These are phyloP conservation scores for Meyerozyma carpophila DNA, from an alignment of 1,139 yeast species.

Conservation along the genomic window DNA sequence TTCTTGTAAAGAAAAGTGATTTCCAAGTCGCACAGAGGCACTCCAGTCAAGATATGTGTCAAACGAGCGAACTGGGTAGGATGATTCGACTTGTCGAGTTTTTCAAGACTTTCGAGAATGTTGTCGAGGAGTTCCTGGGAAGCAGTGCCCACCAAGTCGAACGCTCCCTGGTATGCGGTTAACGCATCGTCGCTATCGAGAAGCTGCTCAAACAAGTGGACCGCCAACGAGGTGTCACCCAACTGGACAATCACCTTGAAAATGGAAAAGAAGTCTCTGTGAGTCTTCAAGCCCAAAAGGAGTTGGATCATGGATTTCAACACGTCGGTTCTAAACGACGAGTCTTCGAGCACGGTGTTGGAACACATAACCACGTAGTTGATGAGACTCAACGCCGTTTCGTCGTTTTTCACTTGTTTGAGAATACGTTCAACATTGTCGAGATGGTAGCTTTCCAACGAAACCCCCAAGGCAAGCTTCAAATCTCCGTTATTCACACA, in stretches of 20 bases:
- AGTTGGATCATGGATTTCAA: slow-evolving; percentile 59
- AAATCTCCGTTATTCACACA: slow-evolving; percentile 69
- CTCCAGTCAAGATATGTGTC: slow-evolving; percentile 75
- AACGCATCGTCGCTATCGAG: slow-evolving; percentile 37
- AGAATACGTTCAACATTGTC: slow-evolving; percentile 73
- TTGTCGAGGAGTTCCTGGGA: slow-evolving; percentile 83
- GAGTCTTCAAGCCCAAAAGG: slow-evolving; percentile 51
- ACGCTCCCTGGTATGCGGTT: slow-evolving; percentile 89
- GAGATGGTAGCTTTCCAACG: slow-evolving; percentile 81
- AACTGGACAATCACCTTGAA: slow-evolving; percentile 86
- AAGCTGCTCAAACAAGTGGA: slow-evolving; percentile 59
- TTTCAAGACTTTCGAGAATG: slow-evolving; percentile 42
- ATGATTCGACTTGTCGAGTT: slow-evolving; percentile 33
- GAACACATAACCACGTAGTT: slow-evolving; percentile 77
- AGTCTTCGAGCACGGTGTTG: slow-evolving; percentile 52
- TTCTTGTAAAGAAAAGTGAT: slow-evolving; percentile 83
- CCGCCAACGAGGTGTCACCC: slow-evolving; percentile 70
- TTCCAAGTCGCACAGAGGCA: slow-evolving; percentile 91
- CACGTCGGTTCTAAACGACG: slow-evolving; percentile 60
- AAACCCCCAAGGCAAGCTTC: slow-evolving; percentile 83
- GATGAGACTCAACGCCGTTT: slow-evolving; percentile 51
- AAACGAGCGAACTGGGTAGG: slow-evolving; percentile 36
- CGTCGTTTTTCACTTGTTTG: slow-evolving; percentile 25
- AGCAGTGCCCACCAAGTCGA: slow-evolving; percentile 87
- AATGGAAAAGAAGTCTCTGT: slow-evolving; percentile 74